Percentiles rank a stretch among this genome's conserved stretches.
Evolutionary conservation across 352 stramenopile genomes (phyloP).

Genomic region (Phytophthora citricola): DNA sequence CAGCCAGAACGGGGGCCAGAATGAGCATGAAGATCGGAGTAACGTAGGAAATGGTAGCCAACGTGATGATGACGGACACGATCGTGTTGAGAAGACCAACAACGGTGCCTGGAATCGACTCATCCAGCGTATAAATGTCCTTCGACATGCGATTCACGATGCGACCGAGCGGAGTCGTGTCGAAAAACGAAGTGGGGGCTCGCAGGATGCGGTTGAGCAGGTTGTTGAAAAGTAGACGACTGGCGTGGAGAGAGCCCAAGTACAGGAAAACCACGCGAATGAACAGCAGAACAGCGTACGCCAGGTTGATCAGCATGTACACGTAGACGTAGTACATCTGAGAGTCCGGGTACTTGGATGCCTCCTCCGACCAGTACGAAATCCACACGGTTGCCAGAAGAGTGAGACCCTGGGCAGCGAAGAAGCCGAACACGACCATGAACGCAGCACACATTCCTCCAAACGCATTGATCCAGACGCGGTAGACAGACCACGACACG

Average conservation of each 20-base stretch:
- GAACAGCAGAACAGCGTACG: constrained; percentile 66
- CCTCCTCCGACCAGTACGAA: constrained; percentile 93
- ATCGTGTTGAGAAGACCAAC: constrained; percentile 27
- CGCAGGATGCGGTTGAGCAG: constrained; percentile 69
- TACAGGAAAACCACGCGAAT: constrained; percentile 69
- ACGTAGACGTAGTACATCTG: constrained; percentile 86
- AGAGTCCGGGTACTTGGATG: constrained; percentile 53
- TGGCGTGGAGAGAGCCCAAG: constrained; percentile 64
- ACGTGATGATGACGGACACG: constrained; percentile 20
- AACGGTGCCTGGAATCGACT: constrained; percentile 40
- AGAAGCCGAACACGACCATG: constrained; percentile 62
- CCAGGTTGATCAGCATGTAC: constrained; percentile 79
- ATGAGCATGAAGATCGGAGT: constrained; percentile 63
- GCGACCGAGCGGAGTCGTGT: constrained; percentile 67
- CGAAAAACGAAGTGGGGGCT: constrained; percentile 57
- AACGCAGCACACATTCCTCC: constrained; percentile 57
- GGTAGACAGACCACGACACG: constrained; percentile 72
- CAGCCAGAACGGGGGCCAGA: constrained; percentile 16
- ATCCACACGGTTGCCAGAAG: constrained; percentile 89
- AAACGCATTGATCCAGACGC: constrained; percentile 72
- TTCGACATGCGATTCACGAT: constrained; percentile 76
- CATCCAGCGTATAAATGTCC: constrained; percentile 69
- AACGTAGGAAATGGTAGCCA: constrained; percentile 27
- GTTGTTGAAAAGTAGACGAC: constrained; percentile 62
- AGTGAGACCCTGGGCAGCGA: constrained; percentile 55